A percentile compares a stretch with the other conserved stretches of the same genome.
phyloP scores from a whole-genome alignment of 129 eudicot species.

The Flaveria brownii region DNA sequence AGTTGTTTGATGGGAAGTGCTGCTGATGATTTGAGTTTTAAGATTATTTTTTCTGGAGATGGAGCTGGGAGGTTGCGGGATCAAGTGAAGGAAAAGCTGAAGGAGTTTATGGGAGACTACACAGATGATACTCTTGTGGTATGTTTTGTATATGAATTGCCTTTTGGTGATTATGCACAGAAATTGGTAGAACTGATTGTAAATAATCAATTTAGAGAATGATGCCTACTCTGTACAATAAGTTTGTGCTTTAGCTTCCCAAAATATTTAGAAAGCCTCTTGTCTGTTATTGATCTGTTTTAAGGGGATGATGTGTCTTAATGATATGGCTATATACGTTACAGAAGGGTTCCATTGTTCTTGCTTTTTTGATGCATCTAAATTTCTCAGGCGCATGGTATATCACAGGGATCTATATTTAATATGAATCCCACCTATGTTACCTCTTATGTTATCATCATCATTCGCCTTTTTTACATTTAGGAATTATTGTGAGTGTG shows the following conservation, averaged over 20 bases:
- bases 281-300: background rate
- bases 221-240: slow-evolving; percentile 1
- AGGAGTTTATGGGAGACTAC: slow-evolving; percentile 90
- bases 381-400: no score
- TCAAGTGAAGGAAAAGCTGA: slow-evolving; percentile 63
- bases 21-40: slow-evolving; percentile 61
- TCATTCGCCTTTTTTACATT: background rate
- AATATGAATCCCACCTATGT: slow-evolving; percentile 17
- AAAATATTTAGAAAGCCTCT: no score
- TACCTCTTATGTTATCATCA: slow-evolving; percentile 4
- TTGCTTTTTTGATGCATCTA: no score
- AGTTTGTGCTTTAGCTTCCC: background rate
- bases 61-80: slow-evolving; percentile 69
- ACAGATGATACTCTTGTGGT: slow-evolving; percentile 94
- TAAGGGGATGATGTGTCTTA: slow-evolving; percentile 7
- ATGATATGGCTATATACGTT: background rate
- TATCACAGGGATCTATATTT: background rate
- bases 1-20: slow-evolving; percentile 32
- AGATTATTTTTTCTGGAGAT: slow-evolving; percentile 57
- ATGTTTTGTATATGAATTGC: slow-evolving; percentile 11
- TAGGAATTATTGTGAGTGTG: slow-evolving; percentile 6
- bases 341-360: background rate
- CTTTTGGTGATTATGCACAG: background rate
- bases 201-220: slow-evolving; percentile 3
- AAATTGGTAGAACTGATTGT: slow-evolving; percentile 28